Evolutionary conservation across 331 rosid genomes (phyloP).

Genomic region (Ulmus americana): DNA sequence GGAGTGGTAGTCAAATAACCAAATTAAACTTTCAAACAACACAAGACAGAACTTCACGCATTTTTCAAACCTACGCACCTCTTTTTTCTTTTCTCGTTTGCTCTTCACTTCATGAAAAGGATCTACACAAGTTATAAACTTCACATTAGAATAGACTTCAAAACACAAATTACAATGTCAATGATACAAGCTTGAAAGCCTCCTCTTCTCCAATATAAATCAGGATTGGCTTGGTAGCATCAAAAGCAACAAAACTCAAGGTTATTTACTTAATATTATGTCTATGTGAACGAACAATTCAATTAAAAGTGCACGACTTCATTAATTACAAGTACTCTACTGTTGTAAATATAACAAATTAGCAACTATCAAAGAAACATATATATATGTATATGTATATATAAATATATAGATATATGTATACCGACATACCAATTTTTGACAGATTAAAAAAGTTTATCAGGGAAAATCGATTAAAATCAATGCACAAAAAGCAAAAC

Average conservation of each 20-base stretch:
- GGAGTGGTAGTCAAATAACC: neutral
- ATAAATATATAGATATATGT: neutral
- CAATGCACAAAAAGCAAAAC: neutral
- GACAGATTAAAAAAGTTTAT: neutral
- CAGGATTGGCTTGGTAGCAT: neutral
- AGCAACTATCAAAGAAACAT: neutral
- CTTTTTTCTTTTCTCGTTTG: slow-evolving; percentile 97
- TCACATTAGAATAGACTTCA: slow-evolving; percentile 19
- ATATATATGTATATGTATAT: neutral
- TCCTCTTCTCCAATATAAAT: neutral
- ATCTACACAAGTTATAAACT: slow-evolving; percentile 43
- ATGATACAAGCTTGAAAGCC: slow-evolving; percentile 2
- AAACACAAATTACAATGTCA: neutral
- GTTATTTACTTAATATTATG: neutral
- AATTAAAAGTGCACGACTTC: neutral
- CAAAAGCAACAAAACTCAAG: neutral
- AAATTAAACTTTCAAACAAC: neutral
- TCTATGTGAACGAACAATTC: neutral
- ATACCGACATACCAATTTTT: neutral
- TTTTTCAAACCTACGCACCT: slow-evolving; percentile 44
- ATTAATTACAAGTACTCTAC: no score
- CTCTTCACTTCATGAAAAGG: slow-evolving; percentile 99
- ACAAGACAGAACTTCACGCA: neutral
- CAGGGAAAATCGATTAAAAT: no score
- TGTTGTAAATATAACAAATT: no score